Base-by-base conservation (phyloP, 345 rosid species). In the Camelina sativa region DNA sequence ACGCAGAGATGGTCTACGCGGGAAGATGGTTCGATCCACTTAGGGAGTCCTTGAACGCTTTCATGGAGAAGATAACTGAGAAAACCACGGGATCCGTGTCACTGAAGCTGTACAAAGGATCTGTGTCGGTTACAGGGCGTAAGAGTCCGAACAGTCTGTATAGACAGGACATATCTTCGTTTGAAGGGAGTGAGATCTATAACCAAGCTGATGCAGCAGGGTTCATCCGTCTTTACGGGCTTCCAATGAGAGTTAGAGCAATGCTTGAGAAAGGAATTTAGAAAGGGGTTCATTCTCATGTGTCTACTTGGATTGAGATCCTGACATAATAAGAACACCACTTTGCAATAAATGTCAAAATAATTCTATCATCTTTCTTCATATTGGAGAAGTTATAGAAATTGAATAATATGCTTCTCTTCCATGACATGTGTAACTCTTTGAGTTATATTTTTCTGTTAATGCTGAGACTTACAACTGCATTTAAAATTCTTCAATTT, bases 21-120 rank as follows among this genome's bases (percentile, higher is more conserved):
- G 98, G 98, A 51, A 87, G 91, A 76, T 94, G 99, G 99, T 95
- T 92, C 20, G 97, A 92, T 55, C 96, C 96, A 1, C 84, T 91
- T 7, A 86, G 89, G 1, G 97, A 90, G 71, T 85, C 97, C 16
- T 78, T 90, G 84, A 95, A 91, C 58, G 89, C 96, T 2, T 91
- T 87, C 82, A 90, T 92, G 99, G 88, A 86, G 87, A 89, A 86
- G 74, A 81, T 95, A 57, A 86, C 90, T 0, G 85, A 82, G 83
- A 92, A 80, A 22, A 95, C 96, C 2, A 90, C 90, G 0, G 97
- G 97, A 9, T 88, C 89, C 0, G 96, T 89, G 51, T 85, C 79
- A 16, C 83, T 93, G 55, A 91, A 93, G 81, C 62, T 93, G 76
- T 93, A 86, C 83, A 93, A 93, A 75, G 98, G 97, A 35, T 87